phyloP scores from a whole-genome alignment of 2,329 filamentous ascomycete species.

The Dothistroma pini region DNA sequence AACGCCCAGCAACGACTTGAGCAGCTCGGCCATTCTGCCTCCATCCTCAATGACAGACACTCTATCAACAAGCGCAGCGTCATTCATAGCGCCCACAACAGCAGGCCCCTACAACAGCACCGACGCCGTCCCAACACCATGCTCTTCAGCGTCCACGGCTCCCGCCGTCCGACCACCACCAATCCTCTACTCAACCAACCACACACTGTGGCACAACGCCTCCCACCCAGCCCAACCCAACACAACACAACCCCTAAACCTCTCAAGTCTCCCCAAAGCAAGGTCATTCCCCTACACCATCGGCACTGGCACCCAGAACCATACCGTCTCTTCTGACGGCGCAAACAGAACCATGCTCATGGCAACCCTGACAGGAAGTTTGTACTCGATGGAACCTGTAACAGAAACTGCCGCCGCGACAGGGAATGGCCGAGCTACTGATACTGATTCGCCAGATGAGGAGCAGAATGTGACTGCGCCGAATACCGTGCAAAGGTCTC shows the following conservation, averaged over 20 bases:
- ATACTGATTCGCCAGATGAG: background rate
- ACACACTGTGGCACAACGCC: background rate
- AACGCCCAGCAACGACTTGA: background rate
- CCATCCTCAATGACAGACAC: background rate
- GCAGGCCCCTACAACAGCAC: background rate
- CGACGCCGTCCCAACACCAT: background rate
- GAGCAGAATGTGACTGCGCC: background rate
- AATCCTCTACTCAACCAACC: background rate
- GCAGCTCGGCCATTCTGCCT: background rate
- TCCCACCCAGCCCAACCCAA: background rate
- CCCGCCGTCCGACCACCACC: background rate
- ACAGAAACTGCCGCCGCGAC: background rate
- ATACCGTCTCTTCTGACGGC: conserved; percentile 9
- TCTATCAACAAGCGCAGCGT: background rate
- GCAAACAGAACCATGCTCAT: conserved; percentile 8
- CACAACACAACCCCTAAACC: background rate
- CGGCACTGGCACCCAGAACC: conserved; percentile 3
- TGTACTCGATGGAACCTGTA: background rate
- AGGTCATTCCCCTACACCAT: background rate
- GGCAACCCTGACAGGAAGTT: background rate
- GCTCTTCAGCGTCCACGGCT: background rate
- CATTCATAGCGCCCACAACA: background rate
- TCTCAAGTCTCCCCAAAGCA: conserved; percentile 3
- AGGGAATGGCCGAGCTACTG: background rate
- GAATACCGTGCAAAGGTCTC: background rate